A percentile compares a stretch with the other conserved stretches of the same genome.
phyloP scores from a whole-genome alignment of 2,329 filamentous ascomycete genomes.

The Drechslerella coelobrocha region DNA sequence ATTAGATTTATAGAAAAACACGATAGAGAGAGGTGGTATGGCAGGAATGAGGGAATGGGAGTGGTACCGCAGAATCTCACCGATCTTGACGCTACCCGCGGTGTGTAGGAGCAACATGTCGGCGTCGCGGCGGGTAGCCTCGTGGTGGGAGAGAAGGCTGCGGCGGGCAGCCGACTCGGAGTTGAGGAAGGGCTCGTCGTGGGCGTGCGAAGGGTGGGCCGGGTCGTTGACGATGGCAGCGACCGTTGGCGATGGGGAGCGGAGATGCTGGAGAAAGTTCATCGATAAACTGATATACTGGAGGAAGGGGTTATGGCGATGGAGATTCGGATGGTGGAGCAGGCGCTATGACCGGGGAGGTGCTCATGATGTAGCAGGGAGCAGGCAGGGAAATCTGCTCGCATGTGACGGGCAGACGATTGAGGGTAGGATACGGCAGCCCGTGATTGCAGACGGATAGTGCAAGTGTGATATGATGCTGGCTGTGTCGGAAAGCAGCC shows the following conservation, averaged over 20 bases:
- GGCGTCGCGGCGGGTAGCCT: constrained; percentile 36
- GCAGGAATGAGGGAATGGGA: background rate
- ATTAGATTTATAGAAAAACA: constrained; percentile 4
- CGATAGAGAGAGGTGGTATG: constrained; percentile 8
- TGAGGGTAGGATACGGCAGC: too few species aligned
- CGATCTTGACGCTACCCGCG: constrained; percentile 87
- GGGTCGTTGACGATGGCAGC: constrained; percentile 44
- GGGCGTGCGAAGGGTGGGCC: constrained; percentile 33
- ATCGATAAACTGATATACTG: background rate
- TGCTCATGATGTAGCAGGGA: background rate
- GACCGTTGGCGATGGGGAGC: constrained; percentile 41
- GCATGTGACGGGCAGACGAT: too few species aligned
- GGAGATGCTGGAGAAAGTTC: constrained; percentile 46
- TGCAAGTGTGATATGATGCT: too few species aligned
- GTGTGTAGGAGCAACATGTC: constrained; percentile 90
- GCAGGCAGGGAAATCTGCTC: background rate
- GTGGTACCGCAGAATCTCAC: constrained; percentile 85
- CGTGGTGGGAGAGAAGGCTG: constrained; percentile 39
- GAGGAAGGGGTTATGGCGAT: background rate
- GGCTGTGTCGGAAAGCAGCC: too few species aligned
- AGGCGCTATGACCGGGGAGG: background rate
- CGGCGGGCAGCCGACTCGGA: constrained; percentile 33
- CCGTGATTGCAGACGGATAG: too few species aligned
- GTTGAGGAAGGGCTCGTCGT: constrained; percentile 29
- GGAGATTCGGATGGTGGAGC: background rate